Conservation (phyloP, 352 stramenopile species). For the Phytophthora tentaculata region DNA sequence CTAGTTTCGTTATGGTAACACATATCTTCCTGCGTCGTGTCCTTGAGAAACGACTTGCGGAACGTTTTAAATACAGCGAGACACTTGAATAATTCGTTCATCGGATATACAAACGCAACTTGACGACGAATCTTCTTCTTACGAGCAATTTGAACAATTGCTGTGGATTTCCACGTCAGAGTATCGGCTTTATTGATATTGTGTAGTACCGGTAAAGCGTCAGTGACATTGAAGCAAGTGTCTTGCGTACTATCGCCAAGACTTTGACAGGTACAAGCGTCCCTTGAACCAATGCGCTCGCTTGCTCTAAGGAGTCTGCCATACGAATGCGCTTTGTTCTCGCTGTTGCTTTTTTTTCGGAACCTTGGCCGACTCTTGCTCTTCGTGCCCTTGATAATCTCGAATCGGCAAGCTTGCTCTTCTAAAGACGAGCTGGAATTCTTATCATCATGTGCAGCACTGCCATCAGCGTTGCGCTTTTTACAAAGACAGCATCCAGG, state of each 20-base stretch:
- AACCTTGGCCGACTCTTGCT: constrained; percentile 3
- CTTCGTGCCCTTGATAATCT: background rate
- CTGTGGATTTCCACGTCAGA: too few relatives aligned
- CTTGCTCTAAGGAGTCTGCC: background rate
- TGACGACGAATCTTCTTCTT: constrained; percentile 4
- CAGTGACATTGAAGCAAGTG: too few relatives aligned
- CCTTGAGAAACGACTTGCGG: constrained; percentile 1
- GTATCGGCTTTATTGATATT: too few relatives aligned
- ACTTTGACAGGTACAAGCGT: constrained; percentile 10
- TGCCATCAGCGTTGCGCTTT: background rate
- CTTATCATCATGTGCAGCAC: background rate
- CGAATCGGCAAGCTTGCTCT: background rate
- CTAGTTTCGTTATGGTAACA: background rate
- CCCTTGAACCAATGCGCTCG: constrained; percentile 5
- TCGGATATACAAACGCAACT: constrained; percentile 4
- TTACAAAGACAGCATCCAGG: too few relatives aligned
- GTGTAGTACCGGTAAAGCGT: too few relatives aligned
- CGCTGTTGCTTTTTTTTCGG: background rate
- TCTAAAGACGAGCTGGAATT: background rate
- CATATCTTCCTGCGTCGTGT: background rate
- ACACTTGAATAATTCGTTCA: background rate
- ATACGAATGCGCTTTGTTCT: background rate
- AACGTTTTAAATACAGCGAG: constrained; percentile 2
- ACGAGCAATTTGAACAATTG: background rate
- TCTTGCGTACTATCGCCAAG: background rate